Evolutionary conservation across 495 filamentous ascomycete species (phyloP).

Genomic region (Aspergillus coremiiformis): DNA sequence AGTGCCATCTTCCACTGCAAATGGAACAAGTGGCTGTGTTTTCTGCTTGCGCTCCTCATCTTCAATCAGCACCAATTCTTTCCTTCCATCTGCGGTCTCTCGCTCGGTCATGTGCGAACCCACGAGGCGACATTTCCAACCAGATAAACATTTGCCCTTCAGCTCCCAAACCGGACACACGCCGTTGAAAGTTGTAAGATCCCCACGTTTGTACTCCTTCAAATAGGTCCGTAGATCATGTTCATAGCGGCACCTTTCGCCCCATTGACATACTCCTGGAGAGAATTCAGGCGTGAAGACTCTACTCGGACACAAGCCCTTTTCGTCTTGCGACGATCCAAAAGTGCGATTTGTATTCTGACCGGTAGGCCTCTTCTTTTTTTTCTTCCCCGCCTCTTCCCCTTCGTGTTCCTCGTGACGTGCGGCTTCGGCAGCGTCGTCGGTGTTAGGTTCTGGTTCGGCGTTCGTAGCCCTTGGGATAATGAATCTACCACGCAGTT

Average conservation of each 20-base stretch:
- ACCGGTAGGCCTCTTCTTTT: conserved; percentile 67
- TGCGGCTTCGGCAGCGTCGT: conserved; percentile 66
- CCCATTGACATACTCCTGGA: conserved; percentile 62
- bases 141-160: conserved; percentile 65
- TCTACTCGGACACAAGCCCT: conserved; percentile 69
- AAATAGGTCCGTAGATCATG: conserved; percentile 84
- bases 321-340: conserved; percentile 67
- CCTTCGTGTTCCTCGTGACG: conserved; percentile 33
- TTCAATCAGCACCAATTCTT: conserved; percentile 67
- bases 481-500: conserved; percentile 46
- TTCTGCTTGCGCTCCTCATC: conserved; percentile 44
- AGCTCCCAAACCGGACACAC: conserved; percentile 74
- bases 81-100: conserved; percentile 64
- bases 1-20: conserved; percentile 51
- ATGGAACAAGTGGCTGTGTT: conserved; percentile 23
- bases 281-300: conserved; percentile 65
- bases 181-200: conserved; percentile 65
- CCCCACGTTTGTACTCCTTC: conserved; percentile 68
- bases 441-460: conserved; percentile 24
- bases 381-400: conserved; percentile 47
- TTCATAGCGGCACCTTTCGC: conserved; percentile 66
- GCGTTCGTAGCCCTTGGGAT: conserved; percentile 28
- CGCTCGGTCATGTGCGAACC: conserved; percentile 72
- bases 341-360: conserved; percentile 87
- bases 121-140: conserved; percentile 91